A percentile compares a stretch with the other conserved stretches of the same genome.
phyloP scores from a whole-genome alignment of 2,329 filamentous ascomycete species.

The Cladorrhinum sp. region DNA sequence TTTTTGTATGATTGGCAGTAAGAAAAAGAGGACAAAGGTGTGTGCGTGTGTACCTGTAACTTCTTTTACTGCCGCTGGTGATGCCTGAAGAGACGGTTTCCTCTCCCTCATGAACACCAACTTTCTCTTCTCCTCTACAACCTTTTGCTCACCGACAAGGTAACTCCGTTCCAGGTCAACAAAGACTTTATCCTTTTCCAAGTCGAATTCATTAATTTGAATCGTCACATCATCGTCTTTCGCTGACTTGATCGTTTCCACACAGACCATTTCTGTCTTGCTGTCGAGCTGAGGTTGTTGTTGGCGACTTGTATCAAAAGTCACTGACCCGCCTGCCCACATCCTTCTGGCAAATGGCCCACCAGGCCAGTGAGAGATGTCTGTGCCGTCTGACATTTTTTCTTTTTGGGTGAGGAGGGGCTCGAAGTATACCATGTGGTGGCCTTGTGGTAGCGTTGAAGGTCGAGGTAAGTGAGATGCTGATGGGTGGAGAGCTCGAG shows the following conservation, averaged over 20 bases:
- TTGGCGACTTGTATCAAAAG: slow-evolving; percentile 40
- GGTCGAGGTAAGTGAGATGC: neutral
- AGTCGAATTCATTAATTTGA: neutral
- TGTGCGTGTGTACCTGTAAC: neutral
- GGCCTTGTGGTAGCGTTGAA: slow-evolving; percentile 56
- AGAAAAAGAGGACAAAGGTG: too few species aligned
- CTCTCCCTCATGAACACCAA: slow-evolving; percentile 52
- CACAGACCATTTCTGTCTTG: slow-evolving; percentile 38
- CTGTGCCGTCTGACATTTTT: slow-evolving; percentile 75
- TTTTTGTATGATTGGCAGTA: too few species aligned
- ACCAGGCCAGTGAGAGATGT: slow-evolving; percentile 73
- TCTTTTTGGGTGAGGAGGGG: slow-evolving; percentile 63
- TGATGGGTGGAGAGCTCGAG: slow-evolving; percentile 50
- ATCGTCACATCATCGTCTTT: neutral
- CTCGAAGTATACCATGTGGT: slow-evolving; percentile 81
- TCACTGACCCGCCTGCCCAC: slow-evolving; percentile 80
- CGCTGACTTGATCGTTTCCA: slow-evolving; percentile 39
- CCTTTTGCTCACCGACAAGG: slow-evolving; percentile 12
- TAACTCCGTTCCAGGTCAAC: slow-evolving; percentile 52
- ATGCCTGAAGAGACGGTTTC: slow-evolving; percentile 10
- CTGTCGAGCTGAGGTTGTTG: slow-evolving; percentile 35
- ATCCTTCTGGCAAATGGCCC: slow-evolving; percentile 70
- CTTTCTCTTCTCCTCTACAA: slow-evolving; percentile 47
- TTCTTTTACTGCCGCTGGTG: neutral
- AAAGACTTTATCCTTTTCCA: slow-evolving; percentile 43